These are phyloP conservation scores for Plasmodium chabaudi DNA, from an alignment of 169 alveolate genomes.

Conservation along the genomic window DNA sequence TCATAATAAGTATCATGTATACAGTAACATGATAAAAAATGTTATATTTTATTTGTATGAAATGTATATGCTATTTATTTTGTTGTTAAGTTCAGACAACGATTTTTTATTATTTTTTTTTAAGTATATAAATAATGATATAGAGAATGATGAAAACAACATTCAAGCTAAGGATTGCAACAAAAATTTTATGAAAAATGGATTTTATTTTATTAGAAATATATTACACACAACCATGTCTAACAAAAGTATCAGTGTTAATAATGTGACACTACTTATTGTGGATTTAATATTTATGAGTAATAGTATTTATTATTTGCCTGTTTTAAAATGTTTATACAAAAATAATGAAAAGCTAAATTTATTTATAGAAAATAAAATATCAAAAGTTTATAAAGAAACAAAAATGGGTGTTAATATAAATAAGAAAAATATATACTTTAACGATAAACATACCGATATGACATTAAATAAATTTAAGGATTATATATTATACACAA, in stretches of 20 bases:
- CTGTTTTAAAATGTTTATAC: not conserved
- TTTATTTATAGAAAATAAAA: not conserved
- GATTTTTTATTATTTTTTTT: not conserved
- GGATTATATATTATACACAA: no score
- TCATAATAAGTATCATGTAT: not conserved
- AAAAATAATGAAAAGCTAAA: not conserved
- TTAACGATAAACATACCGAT: no score
- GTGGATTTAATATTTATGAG: not conserved
- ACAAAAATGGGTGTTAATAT: not conserved
- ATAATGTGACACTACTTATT: not conserved
- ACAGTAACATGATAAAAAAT: slow-evolving; percentile 2
- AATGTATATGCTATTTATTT: slow-evolving; percentile 21
- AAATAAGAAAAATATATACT: not conserved
- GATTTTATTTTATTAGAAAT: not conserved
- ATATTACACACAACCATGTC: not conserved
- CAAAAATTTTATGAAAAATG: not conserved
- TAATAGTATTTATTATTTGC: not conserved
- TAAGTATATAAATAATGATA: not conserved
- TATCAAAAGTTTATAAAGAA: not conserved
- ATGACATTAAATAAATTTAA: no score
- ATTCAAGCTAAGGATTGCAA: not conserved
- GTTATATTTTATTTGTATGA: slow-evolving; percentile 36
- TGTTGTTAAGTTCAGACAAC: not conserved
- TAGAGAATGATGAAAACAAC: not conserved
- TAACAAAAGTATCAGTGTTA: not conserved